Evolutionary conservation across 2,329 filamentous ascomycete species (phyloP), one percentile per base, ranked within the genome.

Genomic region (Cucurbitaria berberidis): DNA sequence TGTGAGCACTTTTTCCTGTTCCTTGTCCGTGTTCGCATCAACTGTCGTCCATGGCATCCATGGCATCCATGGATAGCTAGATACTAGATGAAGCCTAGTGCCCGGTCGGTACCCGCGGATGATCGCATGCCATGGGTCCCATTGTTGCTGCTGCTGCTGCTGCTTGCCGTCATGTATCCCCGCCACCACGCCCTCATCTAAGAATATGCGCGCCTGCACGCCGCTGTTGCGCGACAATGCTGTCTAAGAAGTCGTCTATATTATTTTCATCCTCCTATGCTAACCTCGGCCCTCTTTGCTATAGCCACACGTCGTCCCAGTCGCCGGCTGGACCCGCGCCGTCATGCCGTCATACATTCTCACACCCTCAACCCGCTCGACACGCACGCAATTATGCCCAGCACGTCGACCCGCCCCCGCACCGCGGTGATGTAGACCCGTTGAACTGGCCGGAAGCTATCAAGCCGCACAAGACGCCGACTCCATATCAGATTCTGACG

Each of bases 401-500:
- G 42, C 65, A 68, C 50, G 50, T 54, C 43, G 48, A 59, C 47
- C 44, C 48, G 10, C 40, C 53, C 57, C 40, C 56, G n/a, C 51
- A 59, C 45, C 45, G 59, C 46, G 44, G 61, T 13, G 57, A 66
- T 29, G 34, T 55, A 30, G 68, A 70, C 51, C 61, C 66, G 38
- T 47, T 64, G 30, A 57, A 45, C 48, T 76, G 74, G 74, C 74
- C 74, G 18, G 67, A 66, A 9, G 58, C 67, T 19, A 48, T 65
- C 18, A 66, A 53, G 48, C 78, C 77, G 15, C 76, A 76, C 40
- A 59, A 72, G 15, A 69, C 73, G 22, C 90, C 90, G 1, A 93
- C 93, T 0, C 95, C 95, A 1, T 98, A 99, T 78, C 90, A 98
- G 68, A 90, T 99, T 70, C 87, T 98, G 67, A 81, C 84, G 27